Percentiles rank a stretch among this genome's conserved stretches.
phyloP scores from a whole-genome alignment of 331 rosid genomes.

The Prunus yedoensis region DNA sequence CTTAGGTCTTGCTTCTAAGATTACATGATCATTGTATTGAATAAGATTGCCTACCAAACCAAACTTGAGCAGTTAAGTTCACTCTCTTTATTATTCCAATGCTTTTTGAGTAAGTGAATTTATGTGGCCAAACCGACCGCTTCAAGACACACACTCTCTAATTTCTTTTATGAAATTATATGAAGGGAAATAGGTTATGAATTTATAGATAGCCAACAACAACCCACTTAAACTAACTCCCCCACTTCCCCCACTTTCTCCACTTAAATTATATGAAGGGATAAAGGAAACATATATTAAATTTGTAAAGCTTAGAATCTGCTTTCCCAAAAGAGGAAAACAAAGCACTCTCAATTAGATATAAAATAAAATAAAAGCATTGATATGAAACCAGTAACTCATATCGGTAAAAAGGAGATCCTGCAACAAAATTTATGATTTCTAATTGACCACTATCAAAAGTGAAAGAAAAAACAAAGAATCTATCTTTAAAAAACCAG shows the following conservation, averaged over 20 bases:
- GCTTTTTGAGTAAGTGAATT: neutral
- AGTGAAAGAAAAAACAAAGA: neutral
- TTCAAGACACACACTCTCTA: too few species aligned
- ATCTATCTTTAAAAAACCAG: too few species aligned
- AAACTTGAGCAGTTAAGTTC: constrained; percentile 10
- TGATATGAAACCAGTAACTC: constrained; percentile 36
- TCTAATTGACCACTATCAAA: constrained; percentile 21
- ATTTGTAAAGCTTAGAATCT: constrained; percentile 31
- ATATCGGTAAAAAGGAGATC: constrained; percentile 3
- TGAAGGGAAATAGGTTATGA: too few species aligned
- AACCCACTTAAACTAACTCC: too few species aligned
- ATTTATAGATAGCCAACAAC: neutral
- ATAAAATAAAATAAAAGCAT: neutral
- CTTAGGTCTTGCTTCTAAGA: constrained; percentile 25
- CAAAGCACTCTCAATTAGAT: constrained; percentile 6
- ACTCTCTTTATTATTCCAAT: neutral
- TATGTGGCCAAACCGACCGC: too few species aligned
- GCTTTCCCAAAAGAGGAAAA: constrained; percentile 45
- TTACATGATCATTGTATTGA: constrained; percentile 11
- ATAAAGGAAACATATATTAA: neutral
- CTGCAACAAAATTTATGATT: constrained; percentile 12
- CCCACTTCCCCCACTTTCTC: neutral
- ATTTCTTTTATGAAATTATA: too few species aligned
- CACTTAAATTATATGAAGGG: too few species aligned
- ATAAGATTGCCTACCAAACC: constrained; percentile 29